These are phyloP conservation scores for Ustilago vetiveriae DNA, from an alignment of 1,284 basidiomycete genomes.

Conservation along the genomic window DNA sequence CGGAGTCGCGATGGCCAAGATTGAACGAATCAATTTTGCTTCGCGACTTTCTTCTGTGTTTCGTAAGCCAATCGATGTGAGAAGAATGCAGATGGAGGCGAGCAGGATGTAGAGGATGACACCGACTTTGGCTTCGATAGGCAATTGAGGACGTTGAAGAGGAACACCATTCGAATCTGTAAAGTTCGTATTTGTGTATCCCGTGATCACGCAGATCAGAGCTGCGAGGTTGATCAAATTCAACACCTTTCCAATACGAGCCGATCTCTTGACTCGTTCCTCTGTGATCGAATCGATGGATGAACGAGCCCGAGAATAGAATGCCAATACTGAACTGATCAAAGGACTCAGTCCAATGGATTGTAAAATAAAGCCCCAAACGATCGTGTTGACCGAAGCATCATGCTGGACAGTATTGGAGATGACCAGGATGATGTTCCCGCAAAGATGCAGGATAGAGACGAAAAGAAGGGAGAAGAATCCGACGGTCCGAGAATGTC, in stretches of 20 bases:
- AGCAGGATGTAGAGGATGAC: conserved; percentile 22
- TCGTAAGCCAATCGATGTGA: conserved; percentile 1
- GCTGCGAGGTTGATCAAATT: conserved; percentile 31
- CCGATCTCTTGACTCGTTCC: background rate
- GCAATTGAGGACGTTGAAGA: conserved; percentile 6
- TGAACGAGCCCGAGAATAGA: conserved; percentile 9
- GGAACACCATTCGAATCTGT: conserved; percentile 2
- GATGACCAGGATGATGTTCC: conserved; percentile 26
- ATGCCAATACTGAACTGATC: conserved; percentile 14
- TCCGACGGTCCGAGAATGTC: conserved; percentile 5
- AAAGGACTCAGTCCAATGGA: conserved; percentile 26
- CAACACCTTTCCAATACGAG: background rate
- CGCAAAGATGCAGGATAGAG: conserved; percentile 15
- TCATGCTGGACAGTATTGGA: conserved; percentile 13
- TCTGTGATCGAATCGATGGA: background rate
- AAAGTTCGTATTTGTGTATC: conserved; percentile 10
- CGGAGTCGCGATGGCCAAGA: background rate
- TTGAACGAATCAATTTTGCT: conserved; percentile 1
- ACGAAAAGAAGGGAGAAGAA: conserved; percentile 38
- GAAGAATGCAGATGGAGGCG: background rate
- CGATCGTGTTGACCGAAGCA: background rate
- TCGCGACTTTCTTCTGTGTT: background rate
- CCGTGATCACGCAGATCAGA: conserved; percentile 24
- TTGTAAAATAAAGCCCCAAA: conserved; percentile 25
- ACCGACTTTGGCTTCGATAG: conserved; percentile 12